phyloP scores from a whole-genome alignment of 2,329 filamentous ascomycete genomes.

The Monilinia vaccinii-corymbosi region DNA sequence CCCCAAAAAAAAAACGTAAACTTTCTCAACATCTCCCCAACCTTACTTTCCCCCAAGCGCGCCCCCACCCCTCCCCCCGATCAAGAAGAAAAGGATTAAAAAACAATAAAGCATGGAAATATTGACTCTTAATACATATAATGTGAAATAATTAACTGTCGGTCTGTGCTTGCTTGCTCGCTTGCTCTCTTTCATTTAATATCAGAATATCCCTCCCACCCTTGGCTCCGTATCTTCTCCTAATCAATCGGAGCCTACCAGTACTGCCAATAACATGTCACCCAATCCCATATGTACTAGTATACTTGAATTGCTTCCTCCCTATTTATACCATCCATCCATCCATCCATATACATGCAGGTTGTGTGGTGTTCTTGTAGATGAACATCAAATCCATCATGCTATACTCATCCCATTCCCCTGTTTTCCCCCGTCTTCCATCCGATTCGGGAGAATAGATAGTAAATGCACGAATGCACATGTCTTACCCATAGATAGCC shows the following conservation, averaged over 20 bases:
- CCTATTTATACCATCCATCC: not conserved
- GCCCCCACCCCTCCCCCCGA: not conserved
- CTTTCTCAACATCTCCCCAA: no score
- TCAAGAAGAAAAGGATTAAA: not conserved
- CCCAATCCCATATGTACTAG: constrained; percentile 3
- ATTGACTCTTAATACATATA: not conserved
- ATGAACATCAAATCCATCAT: not conserved
- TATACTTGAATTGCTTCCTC: not conserved
- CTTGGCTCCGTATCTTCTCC: not conserved
- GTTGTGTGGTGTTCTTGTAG: not conserved
- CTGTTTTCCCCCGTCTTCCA: not conserved
- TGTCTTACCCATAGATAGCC: not conserved
- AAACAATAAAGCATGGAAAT: not conserved
- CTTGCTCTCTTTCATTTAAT: not conserved
- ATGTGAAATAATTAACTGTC: not conserved
- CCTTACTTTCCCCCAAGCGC: not conserved
- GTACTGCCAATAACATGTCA: not conserved
- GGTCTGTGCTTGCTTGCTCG: no score
- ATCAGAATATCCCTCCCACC: not conserved
- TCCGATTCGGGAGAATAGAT: not conserved
- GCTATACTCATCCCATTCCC: not conserved
- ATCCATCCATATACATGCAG: not conserved
- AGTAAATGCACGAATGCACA: not conserved
- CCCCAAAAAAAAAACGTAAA: no score
- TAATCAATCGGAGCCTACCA: not conserved